A percentile compares a stretch with the other conserved stretches of the same genome.
Evolutionary conservation across 768 basidiomycete genomes (phyloP).

Genomic region (Strobilomyces echinocephalus): DNA sequence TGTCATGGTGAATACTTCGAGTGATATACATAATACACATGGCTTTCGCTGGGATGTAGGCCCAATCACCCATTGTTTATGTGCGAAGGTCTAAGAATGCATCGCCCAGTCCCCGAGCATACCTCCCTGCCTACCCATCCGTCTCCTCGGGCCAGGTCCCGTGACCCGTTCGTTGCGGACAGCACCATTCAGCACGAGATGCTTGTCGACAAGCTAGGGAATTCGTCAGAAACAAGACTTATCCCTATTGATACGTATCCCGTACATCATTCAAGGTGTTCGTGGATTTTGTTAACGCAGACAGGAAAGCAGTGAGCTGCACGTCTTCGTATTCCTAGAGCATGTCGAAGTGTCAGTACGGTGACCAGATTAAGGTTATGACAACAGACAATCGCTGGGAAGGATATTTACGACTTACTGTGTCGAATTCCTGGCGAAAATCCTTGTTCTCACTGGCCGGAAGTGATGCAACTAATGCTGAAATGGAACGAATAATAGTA

Average conservation of each 20-base stretch:
- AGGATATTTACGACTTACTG: slow-evolving; percentile 42
- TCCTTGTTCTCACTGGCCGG: slow-evolving; percentile 79
- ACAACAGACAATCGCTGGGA: background rate
- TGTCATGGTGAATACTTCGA: background rate
- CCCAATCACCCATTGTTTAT: background rate
- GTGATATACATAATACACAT: background rate
- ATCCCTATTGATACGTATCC: background rate
- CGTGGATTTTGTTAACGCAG: slow-evolving; percentile 83
- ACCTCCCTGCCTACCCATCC: slow-evolving; percentile 46
- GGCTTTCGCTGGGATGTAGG: background rate
- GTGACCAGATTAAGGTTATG: background rate
- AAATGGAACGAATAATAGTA: slow-evolving; percentile 74
- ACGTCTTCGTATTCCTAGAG: slow-evolving; percentile 92
- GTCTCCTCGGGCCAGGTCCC: slow-evolving; percentile 44
- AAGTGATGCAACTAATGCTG: slow-evolving; percentile 81
- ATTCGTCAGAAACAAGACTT: slow-evolving; percentile 2
- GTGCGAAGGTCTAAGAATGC: slow-evolving; percentile 32
- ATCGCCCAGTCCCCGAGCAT: slow-evolving; percentile 52
- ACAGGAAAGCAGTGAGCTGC: slow-evolving; percentile 84
- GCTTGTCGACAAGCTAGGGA: slow-evolving; percentile 71
- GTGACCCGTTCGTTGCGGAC: slow-evolving; percentile 48
- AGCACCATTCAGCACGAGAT: slow-evolving; percentile 53
- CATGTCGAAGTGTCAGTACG: background rate
- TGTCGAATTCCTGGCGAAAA: slow-evolving; percentile 87
- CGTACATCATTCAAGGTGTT: slow-evolving; percentile 86